Conservation (phyloP, 352 stramenopile genomes). For the Pythium folliculosum region DNA sequence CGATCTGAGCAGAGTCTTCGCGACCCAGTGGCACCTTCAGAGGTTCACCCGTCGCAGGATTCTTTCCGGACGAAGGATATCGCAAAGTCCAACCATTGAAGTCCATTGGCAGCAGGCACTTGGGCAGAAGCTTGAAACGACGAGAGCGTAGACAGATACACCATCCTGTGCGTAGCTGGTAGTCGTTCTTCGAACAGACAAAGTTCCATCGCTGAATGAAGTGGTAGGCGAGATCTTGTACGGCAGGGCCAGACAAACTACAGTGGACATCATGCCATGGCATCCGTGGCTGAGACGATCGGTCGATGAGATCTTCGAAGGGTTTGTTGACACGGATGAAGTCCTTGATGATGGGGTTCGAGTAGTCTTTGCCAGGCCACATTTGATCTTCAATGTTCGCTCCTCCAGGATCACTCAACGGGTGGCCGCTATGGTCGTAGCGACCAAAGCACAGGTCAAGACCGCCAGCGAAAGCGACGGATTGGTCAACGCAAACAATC, state of each 20-base stretch:
- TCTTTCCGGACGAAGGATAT: slow-evolving; percentile 64
- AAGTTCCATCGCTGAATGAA: slow-evolving; percentile 94
- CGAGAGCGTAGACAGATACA: slow-evolving; percentile 85
- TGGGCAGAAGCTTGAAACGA: slow-evolving; percentile 83
- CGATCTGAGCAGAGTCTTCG: slow-evolving; percentile 31
- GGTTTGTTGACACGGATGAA: slow-evolving; percentile 86
- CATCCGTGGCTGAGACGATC: slow-evolving; percentile 76
- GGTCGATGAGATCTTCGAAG: slow-evolving; percentile 85
- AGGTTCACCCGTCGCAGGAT: slow-evolving; percentile 35
- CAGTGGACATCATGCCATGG: slow-evolving; percentile 90
- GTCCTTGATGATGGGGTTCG: slow-evolving; percentile 89
- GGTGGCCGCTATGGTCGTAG: slow-evolving; percentile 82
- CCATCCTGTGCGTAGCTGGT: slow-evolving; percentile 83
- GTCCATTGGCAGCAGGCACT: slow-evolving; percentile 85
- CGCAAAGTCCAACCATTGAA: slow-evolving; percentile 81
- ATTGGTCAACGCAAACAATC: slow-evolving; percentile 90
- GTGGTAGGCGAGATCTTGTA: slow-evolving; percentile 86
- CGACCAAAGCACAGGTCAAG: slow-evolving; percentile 90
- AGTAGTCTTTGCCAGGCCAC: slow-evolving; percentile 88
- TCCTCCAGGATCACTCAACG: slow-evolving; percentile 65
- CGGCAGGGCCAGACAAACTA: slow-evolving; percentile 75
- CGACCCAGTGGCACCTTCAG: slow-evolving; percentile 52
- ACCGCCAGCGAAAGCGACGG: slow-evolving; percentile 77
- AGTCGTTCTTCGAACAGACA: slow-evolving; percentile 87
- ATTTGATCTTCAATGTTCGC: slow-evolving; percentile 52